A percentile compares a stretch with the other conserved stretches of the same genome.
phyloP scores from a whole-genome alignment of 2,329 filamentous ascomycete genomes.

The Akanthomyces dipterigenus region DNA sequence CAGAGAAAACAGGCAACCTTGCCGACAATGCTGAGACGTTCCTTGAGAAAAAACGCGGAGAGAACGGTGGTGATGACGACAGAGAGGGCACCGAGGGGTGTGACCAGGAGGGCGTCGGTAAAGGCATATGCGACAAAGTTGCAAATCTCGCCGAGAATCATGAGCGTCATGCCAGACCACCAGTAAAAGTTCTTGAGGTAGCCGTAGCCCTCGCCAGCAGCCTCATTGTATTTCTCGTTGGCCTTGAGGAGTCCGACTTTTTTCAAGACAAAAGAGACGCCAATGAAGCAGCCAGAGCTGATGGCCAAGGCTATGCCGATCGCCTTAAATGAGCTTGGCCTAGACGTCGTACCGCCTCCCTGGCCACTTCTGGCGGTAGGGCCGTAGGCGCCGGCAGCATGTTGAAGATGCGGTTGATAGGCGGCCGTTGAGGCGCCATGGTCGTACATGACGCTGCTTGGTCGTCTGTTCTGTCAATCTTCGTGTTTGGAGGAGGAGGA shows the following conservation, averaged over 20 bases:
- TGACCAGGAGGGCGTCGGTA: constrained; percentile 92
- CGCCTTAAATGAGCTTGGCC: constrained; percentile 64
- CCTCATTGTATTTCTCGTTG: constrained; percentile 94
- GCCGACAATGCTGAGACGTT: constrained; percentile 88
- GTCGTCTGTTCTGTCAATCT: neutral
- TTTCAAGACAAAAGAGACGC: constrained; percentile 90
- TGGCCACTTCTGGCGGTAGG: neutral
- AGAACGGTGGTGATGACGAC: constrained; percentile 89
- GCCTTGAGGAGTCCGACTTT: constrained; percentile 86
- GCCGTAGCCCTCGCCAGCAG: constrained; percentile 91
- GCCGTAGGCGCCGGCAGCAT: neutral
- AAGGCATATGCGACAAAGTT: constrained; percentile 98
- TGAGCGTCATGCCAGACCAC: constrained; percentile 93
- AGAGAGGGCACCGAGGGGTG: constrained; percentile 80
- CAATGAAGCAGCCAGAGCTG: constrained; percentile 86
- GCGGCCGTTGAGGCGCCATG: constrained; percentile 4
- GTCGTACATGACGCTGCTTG: constrained; percentile 6
- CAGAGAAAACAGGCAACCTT: constrained; percentile 95
- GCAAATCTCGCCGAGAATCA: constrained; percentile 94
- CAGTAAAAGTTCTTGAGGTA: constrained; percentile 93
- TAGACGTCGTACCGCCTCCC: constrained; percentile 16
- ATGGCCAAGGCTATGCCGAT: constrained; percentile 83
- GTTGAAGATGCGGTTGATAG: neutral
- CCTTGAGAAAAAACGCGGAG: constrained; percentile 92
- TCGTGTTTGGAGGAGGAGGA: neutral